Evolutionary conservation across 176 grass and related monocot species (phyloP).

Genomic region (Ananas comosus): DNA sequence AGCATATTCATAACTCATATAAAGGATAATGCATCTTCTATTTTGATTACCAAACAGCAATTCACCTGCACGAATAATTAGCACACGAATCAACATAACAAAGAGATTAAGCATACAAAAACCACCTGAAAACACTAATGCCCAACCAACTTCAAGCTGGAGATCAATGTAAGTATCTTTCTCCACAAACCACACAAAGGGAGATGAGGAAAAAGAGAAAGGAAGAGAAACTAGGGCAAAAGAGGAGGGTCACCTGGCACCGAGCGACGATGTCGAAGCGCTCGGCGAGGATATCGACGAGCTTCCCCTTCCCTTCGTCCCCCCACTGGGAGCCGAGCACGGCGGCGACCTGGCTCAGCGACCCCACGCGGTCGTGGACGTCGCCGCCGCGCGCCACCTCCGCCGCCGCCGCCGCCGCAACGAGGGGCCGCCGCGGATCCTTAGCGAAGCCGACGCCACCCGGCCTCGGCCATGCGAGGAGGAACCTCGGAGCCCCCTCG

Average conservation of each 20-base stretch:
- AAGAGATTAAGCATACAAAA: no score
- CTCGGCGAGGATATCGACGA: constrained; percentile 70
- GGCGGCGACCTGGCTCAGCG: constrained; percentile 79
- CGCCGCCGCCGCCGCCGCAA: constrained; percentile 31
- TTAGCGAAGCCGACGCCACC: not conserved
- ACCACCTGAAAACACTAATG: no score
- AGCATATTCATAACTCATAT: no score
- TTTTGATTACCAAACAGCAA: no score
- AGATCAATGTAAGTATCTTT: not conserved
- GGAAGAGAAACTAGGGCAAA: not conserved
- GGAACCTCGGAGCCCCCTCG: no score
- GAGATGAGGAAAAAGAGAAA: no score
- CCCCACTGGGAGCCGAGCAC: constrained; percentile 94
- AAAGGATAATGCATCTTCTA: no score
- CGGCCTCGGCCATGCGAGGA: not conserved
- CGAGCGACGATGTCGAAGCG: constrained; percentile 83
- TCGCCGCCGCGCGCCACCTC: constrained; percentile 12
- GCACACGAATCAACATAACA: no score
- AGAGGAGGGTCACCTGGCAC: constrained; percentile 52
- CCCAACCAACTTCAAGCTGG: not conserved
- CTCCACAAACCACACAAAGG: not conserved
- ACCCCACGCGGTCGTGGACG: constrained; percentile 39
- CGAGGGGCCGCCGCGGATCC: constrained; percentile 4
- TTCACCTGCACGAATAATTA: no score
- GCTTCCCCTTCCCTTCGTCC: constrained; percentile 90